Evolutionary conservation across 257 asterid genomes (phyloP).

Genomic region (Ocimum tenuiflorum): DNA sequence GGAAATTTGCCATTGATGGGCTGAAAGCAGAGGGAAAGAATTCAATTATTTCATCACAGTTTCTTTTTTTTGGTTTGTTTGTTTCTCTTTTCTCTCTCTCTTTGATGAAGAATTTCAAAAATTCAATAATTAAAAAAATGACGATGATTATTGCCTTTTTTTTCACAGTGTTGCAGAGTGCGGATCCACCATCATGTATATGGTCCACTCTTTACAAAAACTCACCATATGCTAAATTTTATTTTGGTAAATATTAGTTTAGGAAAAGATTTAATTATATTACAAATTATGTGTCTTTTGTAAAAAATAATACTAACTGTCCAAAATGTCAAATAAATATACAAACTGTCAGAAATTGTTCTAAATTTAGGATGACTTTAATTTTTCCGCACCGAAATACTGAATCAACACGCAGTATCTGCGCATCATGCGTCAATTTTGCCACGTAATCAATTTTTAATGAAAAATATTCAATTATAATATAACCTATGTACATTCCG

Average conservation of each 20-base stretch:
- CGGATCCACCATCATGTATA: slow-evolving; percentile 25
- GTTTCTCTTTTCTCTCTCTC: not conserved
- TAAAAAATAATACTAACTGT: too few relatives aligned
- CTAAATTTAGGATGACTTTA: too few relatives aligned
- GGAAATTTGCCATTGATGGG: slow-evolving; percentile 36
- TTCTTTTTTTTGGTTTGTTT: slow-evolving; percentile 3
- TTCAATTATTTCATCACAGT: slow-evolving; percentile 24
- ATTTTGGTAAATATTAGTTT: not conserved
- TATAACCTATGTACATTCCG: too few relatives aligned
- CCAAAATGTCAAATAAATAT: too few relatives aligned
- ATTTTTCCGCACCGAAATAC: too few relatives aligned
- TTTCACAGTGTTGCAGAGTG: slow-evolving; percentile 31
- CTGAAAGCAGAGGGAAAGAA: slow-evolving; percentile 16
- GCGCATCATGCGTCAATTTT: too few relatives aligned
- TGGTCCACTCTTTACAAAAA: not conserved
- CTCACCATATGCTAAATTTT: not conserved
- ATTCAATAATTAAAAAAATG: not conserved
- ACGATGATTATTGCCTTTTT: slow-evolving; percentile 29
- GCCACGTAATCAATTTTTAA: too few relatives aligned
- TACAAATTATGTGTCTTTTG: too few relatives aligned
- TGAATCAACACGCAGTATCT: too few relatives aligned
- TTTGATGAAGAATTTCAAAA: not conserved
- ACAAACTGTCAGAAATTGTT: too few relatives aligned
- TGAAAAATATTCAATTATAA: too few relatives aligned
- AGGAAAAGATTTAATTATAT: too few relatives aligned